A percentile compares a stretch with the other conserved stretches of the same genome.
Evolutionary conservation across 2,329 filamentous ascomycete genomes (phyloP).

Genomic region (Gnomoniopsis sp.): DNA sequence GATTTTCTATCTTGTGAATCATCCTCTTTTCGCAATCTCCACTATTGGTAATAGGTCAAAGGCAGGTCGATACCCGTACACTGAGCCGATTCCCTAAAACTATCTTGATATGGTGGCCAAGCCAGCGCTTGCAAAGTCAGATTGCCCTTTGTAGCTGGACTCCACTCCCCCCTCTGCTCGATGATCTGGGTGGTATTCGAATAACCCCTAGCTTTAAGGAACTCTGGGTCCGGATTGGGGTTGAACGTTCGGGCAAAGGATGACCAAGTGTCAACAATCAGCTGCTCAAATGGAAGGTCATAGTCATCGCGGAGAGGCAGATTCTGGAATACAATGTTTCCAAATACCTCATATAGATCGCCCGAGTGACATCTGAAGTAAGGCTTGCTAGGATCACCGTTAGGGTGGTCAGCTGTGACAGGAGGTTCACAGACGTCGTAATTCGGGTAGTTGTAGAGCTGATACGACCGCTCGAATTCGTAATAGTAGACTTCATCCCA

Average conservation of each 20-base stretch:
- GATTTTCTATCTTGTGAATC: no score
- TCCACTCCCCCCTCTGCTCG: slow-evolving; percentile 30
- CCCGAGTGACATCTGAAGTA: slow-evolving; percentile 57
- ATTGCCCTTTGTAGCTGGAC: slow-evolving; percentile 32
- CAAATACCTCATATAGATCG: slow-evolving; percentile 53
- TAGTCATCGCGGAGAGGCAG: slow-evolving; percentile 42
- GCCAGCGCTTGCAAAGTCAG: slow-evolving; percentile 44
- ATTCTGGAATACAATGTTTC: slow-evolving; percentile 40
- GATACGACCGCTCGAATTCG: slow-evolving; percentile 56
- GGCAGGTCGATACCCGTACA: slow-evolving; percentile 45
- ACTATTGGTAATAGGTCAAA: slow-evolving; percentile 36
- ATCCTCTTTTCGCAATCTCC: no score
- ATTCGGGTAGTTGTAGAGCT: slow-evolving; percentile 50
- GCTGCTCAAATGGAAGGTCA: slow-evolving; percentile 35
- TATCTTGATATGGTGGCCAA: slow-evolving; percentile 35
- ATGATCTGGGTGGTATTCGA: slow-evolving; percentile 25
- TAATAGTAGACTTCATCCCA: slow-evolving; percentile 55
- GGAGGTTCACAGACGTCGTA: slow-evolving; percentile 46
- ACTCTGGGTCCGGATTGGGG: slow-evolving; percentile 46
- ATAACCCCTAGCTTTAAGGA: slow-evolving; percentile 40
- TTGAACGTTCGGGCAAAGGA: slow-evolving; percentile 47
- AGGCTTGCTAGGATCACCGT: slow-evolving; percentile 38
- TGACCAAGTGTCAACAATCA: slow-evolving; percentile 46
- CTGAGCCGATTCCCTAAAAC: slow-evolving; percentile 48
- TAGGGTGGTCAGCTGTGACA: slow-evolving; percentile 30